These are phyloP conservation scores for Xylaria scruposa DNA, from an alignment of 495 filamentous ascomycete genomes.

Conservation along the genomic window DNA sequence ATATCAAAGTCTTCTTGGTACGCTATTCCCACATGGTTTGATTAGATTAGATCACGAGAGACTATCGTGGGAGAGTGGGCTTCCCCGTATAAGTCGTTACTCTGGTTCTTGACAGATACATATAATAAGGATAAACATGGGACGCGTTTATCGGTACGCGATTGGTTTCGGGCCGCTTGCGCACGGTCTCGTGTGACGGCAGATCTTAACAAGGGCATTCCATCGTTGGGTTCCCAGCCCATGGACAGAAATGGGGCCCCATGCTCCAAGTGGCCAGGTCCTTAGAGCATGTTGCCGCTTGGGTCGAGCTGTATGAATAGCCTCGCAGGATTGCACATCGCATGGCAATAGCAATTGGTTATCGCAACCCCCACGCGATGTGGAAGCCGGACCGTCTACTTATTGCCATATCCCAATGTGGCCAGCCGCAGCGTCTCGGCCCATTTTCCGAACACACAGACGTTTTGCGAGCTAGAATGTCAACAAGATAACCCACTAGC, in stretches of 20 bases:
- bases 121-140: slow-evolving; percentile 1
- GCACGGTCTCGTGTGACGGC: slow-evolving; percentile 23
- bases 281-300: background rate
- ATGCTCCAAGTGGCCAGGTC: slow-evolving; percentile 9
- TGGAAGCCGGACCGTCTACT: slow-evolving; percentile 4
- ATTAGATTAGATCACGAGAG: slow-evolving; percentile 7
- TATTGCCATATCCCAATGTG: background rate
- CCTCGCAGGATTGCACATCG: background rate
- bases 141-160: background rate
- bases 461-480: slow-evolving; percentile 4
- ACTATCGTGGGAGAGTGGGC: background rate
- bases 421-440: slow-evolving; percentile 19
- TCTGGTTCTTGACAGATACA: slow-evolving; percentile 10
- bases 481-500: background rate
- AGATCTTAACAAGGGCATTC: slow-evolving; percentile 21
- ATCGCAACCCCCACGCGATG: slow-evolving; percentile 16
- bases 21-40: slow-evolving; percentile 4
- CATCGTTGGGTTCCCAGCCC: slow-evolving; percentile 3
- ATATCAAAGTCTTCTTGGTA: background rate
- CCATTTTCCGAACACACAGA: slow-evolving; percentile 23
- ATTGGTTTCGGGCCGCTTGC: slow-evolving; percentile 20
- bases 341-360: background rate
- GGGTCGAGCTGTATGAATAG: slow-evolving; percentile 16
- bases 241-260: background rate
- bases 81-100: background rate